Evolutionary conservation across 1,284 basidiomycete species (phyloP).

Genomic region (Thelephora terrestris): DNA sequence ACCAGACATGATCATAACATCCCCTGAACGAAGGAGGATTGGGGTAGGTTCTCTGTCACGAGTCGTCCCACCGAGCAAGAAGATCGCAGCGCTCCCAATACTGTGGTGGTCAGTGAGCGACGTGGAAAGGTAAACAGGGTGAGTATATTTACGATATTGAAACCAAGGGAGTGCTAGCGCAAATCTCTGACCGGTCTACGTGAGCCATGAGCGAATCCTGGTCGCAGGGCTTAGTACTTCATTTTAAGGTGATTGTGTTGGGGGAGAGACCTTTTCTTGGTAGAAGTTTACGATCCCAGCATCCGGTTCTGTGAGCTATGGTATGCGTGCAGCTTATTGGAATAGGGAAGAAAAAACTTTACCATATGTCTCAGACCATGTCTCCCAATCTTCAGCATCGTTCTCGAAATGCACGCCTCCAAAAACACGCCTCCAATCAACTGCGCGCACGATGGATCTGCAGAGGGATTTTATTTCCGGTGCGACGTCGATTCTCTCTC

Average conservation of each 20-base stretch:
- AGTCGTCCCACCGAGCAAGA: slow-evolving; percentile 79
- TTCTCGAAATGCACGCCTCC: slow-evolving; percentile 39
- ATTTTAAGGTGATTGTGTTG: not conserved
- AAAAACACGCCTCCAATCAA: slow-evolving; percentile 68
- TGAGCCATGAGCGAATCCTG: slow-evolving; percentile 89
- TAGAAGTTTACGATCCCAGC: slow-evolving; percentile 94
- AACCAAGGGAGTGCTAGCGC: slow-evolving; percentile 78
- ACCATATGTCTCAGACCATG: slow-evolving; percentile 74
- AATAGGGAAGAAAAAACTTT: not conserved
- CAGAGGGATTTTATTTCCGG: slow-evolving; percentile 48
- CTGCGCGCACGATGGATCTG: slow-evolving; percentile 42
- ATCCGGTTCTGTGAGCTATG: slow-evolving; percentile 56
- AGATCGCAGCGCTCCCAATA: slow-evolving; percentile 77
- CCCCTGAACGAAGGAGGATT: slow-evolving; percentile 78
- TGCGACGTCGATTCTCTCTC: slow-evolving; percentile 54
- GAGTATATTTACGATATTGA: slow-evolving; percentile 67
- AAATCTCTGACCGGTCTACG: slow-evolving; percentile 85
- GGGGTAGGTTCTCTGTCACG: slow-evolving; percentile 69
- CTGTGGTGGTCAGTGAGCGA: slow-evolving; percentile 29
- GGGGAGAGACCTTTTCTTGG: slow-evolving; percentile 45
- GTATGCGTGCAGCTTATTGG: not conserved
- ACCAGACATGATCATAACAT: slow-evolving; percentile 88
- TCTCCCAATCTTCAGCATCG: slow-evolving; percentile 47
- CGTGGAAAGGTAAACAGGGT: not conserved
- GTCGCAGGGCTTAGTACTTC: not conserved